Conservation (phyloP, 768 basidiomycete genomes). For the Paxillus rubicundulus region DNA sequence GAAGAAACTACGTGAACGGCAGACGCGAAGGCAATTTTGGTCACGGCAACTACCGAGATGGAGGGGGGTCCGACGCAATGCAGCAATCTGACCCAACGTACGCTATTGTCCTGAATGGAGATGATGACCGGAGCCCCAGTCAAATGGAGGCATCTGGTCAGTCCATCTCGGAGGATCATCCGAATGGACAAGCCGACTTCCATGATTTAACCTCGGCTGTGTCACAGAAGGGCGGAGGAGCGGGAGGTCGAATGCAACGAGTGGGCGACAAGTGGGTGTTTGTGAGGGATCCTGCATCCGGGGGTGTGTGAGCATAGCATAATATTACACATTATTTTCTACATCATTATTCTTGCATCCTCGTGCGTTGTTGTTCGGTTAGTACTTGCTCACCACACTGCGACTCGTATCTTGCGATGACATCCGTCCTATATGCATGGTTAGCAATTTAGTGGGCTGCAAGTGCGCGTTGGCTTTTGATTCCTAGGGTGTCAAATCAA, state of each 20-base stretch:
- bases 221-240: slow-evolving; percentile 14
- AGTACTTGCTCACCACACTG: neutral
- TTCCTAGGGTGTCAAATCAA: neutral
- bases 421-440: neutral
- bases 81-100: slow-evolving; percentile 43
- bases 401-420: neutral
- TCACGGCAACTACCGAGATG: slow-evolving; percentile 50
- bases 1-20: slow-evolving; percentile 37
- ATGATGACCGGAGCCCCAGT: slow-evolving; percentile 23
- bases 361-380: neutral
- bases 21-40: slow-evolving; percentile 28
- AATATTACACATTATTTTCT: slow-evolving; percentile 22
- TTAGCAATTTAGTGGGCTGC: neutral
- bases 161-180: neutral
- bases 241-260: slow-evolving; percentile 58
- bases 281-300: slow-evolving; percentile 42
- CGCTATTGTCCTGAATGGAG: slow-evolving; percentile 59
- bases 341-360: slow-evolving; percentile 10
- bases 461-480: too few species aligned
- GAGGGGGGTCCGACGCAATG: slow-evolving; percentile 30
- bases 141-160: neutral
- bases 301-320: slow-evolving; percentile 21
- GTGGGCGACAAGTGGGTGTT: slow-evolving; percentile 75
- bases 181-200: slow-evolving; percentile 1
- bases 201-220: neutral